Conservation (phyloP, 75 land plant species). For the Larix kaempferi region DNA sequence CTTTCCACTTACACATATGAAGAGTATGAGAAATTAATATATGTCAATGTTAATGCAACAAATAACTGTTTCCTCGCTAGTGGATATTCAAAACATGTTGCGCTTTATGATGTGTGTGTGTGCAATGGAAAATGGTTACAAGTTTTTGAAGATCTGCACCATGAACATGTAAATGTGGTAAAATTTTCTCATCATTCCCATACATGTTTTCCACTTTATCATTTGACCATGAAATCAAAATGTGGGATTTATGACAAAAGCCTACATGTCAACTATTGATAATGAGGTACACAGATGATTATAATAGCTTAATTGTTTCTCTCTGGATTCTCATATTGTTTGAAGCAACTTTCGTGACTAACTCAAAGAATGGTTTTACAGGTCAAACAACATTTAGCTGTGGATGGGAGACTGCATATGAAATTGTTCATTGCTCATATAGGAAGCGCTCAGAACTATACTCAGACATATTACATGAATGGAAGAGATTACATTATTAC, state of each 20-base stretch:
- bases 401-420: conserved; percentile 76
- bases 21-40: conserved; percentile 75
- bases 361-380: too few relatives aligned
- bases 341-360: too few relatives aligned
- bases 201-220: conserved; percentile 78
- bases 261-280: conserved; percentile 60
- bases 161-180: conserved; percentile 84
- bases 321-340: too few relatives aligned
- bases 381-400: conserved; percentile 74
- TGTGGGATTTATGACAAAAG: conserved; percentile 85
- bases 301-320: too few relatives aligned
- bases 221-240: conserved; percentile 74
- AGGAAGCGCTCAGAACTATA: conserved; percentile 73
- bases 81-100: conserved; percentile 85
- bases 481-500: conserved; percentile 82
- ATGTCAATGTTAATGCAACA: conserved; percentile 78
- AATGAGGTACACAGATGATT: too few relatives aligned
- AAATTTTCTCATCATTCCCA: conserved; percentile 88
- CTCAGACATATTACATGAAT: conserved; percentile 85
- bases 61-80: conserved; percentile 83
- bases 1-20: too few relatives aligned
- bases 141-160: conserved; percentile 61
- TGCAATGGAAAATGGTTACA: conserved; percentile 63
- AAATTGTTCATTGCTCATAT: conserved; percentile 64
- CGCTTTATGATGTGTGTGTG: conserved; percentile 77